These are phyloP conservation scores for Capronia epimyces DNA, from an alignment of 2,329 filamentous ascomycete species.

Conservation along the genomic window DNA sequence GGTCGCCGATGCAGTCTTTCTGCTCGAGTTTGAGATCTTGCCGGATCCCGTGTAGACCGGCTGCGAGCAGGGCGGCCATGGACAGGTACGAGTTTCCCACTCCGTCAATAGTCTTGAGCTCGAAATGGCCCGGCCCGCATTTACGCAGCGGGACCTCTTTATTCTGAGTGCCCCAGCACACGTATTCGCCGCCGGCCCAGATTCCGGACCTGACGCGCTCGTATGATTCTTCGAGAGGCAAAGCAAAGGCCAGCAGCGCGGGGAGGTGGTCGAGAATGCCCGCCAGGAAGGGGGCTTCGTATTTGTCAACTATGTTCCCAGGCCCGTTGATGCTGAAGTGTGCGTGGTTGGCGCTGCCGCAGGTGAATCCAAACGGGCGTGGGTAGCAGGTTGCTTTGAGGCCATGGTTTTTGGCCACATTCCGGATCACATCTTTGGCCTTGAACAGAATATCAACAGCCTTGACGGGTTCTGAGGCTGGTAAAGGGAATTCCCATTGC, in stretches of 20 bases:
- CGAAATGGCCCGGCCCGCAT: conserved; percentile 64
- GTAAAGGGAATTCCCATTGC: conserved; percentile 72
- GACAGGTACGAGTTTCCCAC: conserved; percentile 73
- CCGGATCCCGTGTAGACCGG: conserved; percentile 54
- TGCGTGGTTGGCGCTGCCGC: conserved; percentile 63
- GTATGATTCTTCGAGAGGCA: conserved; percentile 63
- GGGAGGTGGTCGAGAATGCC: conserved; percentile 63
- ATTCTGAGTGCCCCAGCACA: conserved; percentile 77
- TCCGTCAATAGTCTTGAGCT: conserved; percentile 72
- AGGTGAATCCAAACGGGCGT: conserved; percentile 54
- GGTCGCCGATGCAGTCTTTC: conserved; percentile 35
- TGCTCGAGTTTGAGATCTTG: conserved; percentile 28
- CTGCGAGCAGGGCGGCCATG: conserved; percentile 55
- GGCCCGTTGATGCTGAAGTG: conserved; percentile 61
- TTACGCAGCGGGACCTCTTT: conserved; percentile 68
- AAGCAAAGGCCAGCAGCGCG: conserved; percentile 63
- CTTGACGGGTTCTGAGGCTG: conserved; percentile 56
- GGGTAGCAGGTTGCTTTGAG: conserved; percentile 69
- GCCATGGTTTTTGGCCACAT: conserved; percentile 57
- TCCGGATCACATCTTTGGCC: conserved; percentile 62
- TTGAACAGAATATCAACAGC: conserved; percentile 69
- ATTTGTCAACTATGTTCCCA: conserved; percentile 29
- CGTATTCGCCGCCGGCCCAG: conserved; percentile 74
- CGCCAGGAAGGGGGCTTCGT: conserved; percentile 62
- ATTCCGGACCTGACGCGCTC: conserved; percentile 60